Evolutionary conservation across 2,329 filamentous ascomycete species (phyloP).

Genomic region (Stenocarpella maydis): DNA sequence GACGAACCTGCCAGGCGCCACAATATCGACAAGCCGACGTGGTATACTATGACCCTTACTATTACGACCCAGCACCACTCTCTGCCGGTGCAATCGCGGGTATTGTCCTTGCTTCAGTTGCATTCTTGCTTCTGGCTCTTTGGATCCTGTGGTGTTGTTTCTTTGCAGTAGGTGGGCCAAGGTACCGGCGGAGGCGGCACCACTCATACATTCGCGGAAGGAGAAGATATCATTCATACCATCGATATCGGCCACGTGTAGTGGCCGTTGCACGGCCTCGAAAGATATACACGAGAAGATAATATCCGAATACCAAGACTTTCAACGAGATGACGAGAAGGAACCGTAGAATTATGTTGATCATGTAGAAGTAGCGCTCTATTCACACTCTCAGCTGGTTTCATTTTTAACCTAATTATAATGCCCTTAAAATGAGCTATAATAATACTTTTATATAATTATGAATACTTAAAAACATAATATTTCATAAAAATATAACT

Average conservation of each 20-base stretch:
- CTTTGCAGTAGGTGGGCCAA: neutral
- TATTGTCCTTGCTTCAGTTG: neutral
- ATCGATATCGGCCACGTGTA: neutral
- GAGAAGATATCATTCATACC: neutral
- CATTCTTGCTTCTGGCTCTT: neutral
- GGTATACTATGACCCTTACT: conserved; percentile 9
- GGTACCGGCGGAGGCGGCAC: neutral
- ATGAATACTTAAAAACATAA: too few species aligned
- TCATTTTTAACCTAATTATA: too few species aligned
- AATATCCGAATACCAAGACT: neutral
- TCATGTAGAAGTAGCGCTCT: neutral
- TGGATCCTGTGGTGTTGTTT: conserved; percentile 8
- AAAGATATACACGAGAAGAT: conserved; percentile 2
- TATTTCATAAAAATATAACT: too few species aligned
- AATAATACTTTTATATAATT: too few species aligned
- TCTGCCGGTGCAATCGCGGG: neutral
- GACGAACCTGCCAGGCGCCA: neutral
- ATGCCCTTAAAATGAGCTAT: too few species aligned
- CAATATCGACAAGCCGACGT: conserved; percentile 7
- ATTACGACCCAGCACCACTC: neutral
- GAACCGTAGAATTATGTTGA: neutral
- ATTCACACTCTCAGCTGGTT: too few species aligned
- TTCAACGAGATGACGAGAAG: neutral
- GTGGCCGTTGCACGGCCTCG: neutral
- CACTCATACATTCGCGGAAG: neutral